Base-by-base conservation (phyloP, 2,329 filamentous ascomycete genomes). In the Stagonosporopsis vannaccii region DNA sequence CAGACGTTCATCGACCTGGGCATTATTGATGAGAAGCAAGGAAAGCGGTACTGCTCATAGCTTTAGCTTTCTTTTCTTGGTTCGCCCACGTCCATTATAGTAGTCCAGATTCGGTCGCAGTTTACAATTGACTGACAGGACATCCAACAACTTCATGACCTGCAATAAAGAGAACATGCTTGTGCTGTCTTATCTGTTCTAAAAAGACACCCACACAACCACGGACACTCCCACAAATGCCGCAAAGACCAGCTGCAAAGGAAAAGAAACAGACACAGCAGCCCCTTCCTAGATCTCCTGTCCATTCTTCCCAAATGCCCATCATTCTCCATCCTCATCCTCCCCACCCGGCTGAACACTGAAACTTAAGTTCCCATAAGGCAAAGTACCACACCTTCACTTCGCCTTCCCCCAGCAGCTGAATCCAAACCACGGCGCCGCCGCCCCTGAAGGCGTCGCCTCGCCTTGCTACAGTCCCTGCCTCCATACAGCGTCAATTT, bases 1-100 rank as follows among this genome's bases (percentile, higher is more conserved):
- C 26, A 51, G 19, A 22, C 30, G 9, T 61, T 59, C 19, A 49
- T 61, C 32, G 52, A 59, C n/a, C 9, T 46, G 45, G 51, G 53
- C 2, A 33, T 57, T 9, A 23, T 60, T 19, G 28, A 60, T 41
- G 28, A 49, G 39, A 59, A 44, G 25, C 35, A 55, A 3, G 56
- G 56, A 2, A 45, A 39, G 30, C 36, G 40, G 20, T 58, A 54
- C 23, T 58, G 56, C 35, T 23, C 20, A 15, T 59, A 51, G 22
- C 15, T 12, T 36, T 36, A 11, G 26, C 12, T 8, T 28, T 8
- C 26, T 9, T 28, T 12, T 8, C 26, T 28, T 28, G 26, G 7
- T 28, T 28, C 9, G n/a, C n/a, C n/a, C n/a, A n/a, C n/a, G n/a
- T n/a, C n/a, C n/a, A n/a, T n/a, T n/a, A n/a, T n/a, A n/a, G n/a